A percentile compares a stretch with the other conserved stretches of the same genome.
Evolutionary conservation across 768 basidiomycete species (phyloP).

Genomic region (Boletus reticuloceps): DNA sequence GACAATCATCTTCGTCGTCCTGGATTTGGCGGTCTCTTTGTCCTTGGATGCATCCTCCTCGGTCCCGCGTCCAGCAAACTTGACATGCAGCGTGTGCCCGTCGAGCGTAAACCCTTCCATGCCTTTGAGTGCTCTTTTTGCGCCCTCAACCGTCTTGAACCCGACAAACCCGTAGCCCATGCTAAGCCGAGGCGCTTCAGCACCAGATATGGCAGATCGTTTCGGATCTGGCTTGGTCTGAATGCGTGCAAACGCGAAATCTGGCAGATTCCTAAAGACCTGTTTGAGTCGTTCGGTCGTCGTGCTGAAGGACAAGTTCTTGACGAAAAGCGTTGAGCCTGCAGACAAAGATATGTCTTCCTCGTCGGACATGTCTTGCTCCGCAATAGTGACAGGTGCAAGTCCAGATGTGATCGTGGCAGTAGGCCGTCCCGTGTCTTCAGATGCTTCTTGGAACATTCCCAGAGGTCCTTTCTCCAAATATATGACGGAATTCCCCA

Average conservation of each 20-base stretch:
- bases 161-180: conserved; percentile 98
- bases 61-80: conserved; percentile 79
- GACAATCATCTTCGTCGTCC: conserved; percentile 92
- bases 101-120: conserved; percentile 84
- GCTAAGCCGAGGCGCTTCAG: conserved; percentile 56
- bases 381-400: conserved; percentile 42
- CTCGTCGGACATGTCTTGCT: conserved; percentile 38
- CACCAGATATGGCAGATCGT: conserved; percentile 37
- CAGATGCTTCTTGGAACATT: conserved; percentile 60
- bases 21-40: conserved; percentile 45
- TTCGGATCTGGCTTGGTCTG: conserved; percentile 91
- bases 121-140: conserved; percentile 69
- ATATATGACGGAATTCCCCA: conserved; percentile 89
- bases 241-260: conserved; percentile 83
- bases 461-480: conserved; percentile 88
- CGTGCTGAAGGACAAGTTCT: conserved; percentile 94
- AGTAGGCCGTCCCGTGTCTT: conserved; percentile 19
- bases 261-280: conserved; percentile 72
- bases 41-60: conserved; percentile 53
- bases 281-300: conserved; percentile 67
- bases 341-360: conserved; percentile 44
- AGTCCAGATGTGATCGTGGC: conserved; percentile 16
- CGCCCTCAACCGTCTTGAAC: conserved; percentile 73
- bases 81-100: conserved; percentile 79
- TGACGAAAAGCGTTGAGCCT: conserved; percentile 88